Percentiles rank a stretch among this genome's conserved stretches.
phyloP scores from a whole-genome alignment of 805 yeast genomes.

The Cyberlindnera xylosilytica region DNA sequence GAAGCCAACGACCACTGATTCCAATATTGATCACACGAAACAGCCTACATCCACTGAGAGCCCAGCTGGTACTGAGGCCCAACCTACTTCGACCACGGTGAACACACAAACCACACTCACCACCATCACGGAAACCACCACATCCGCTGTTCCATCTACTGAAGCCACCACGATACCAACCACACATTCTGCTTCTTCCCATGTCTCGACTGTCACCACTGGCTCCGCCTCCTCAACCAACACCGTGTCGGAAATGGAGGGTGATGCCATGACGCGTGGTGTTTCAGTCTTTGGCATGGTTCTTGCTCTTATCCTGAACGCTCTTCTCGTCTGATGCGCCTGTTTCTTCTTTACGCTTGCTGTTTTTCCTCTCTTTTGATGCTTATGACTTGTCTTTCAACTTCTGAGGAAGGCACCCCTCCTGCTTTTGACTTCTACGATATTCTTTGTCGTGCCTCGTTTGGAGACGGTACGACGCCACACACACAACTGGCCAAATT shows the following conservation, averaged over 20 bases:
- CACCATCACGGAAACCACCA: neutral
- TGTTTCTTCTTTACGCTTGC: neutral
- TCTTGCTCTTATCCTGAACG: neutral
- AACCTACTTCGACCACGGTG: too few species aligned
- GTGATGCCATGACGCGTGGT: neutral
- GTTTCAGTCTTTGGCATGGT: neutral
- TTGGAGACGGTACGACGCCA: too few species aligned
- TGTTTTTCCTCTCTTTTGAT: neutral
- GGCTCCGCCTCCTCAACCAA: neutral
- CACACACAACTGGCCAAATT: too few species aligned
- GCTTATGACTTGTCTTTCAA: too few species aligned
- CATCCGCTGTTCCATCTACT: neutral
- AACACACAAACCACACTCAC: too few species aligned
- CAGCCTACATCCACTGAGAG: too few species aligned
- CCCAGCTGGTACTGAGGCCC: too few species aligned
- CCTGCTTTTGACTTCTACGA: neutral
- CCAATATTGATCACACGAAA: too few species aligned
- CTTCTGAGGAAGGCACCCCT: too few species aligned
- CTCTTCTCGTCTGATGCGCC: neutral
- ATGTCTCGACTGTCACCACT: neutral
- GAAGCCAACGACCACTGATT: neutral
- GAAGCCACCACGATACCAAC: neutral
- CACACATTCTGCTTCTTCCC: neutral
- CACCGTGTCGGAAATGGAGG: neutral
- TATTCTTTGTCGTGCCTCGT: too few species aligned